phyloP scores from a whole-genome alignment of 176 grass and related monocot genomes.

The Zoysia japonica region DNA sequence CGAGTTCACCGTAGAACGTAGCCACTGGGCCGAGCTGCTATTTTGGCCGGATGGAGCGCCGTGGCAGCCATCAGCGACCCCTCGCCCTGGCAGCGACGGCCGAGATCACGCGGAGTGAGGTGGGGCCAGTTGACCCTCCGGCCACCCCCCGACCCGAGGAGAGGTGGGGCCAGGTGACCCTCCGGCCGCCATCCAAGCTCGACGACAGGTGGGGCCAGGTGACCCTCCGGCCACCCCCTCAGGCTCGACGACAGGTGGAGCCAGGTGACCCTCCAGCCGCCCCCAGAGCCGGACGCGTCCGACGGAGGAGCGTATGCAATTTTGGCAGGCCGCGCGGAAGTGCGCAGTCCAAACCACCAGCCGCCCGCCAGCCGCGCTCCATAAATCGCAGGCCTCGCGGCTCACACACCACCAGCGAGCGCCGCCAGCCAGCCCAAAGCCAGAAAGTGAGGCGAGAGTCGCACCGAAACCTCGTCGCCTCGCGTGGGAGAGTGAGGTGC shows the following conservation, averaged over 20 bases:
- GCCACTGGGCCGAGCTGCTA: background rate
- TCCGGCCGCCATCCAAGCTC: too few relatives aligned
- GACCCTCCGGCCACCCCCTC: too few relatives aligned
- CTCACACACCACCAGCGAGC: background rate
- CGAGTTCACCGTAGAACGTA: background rate
- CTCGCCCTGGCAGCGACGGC: slow-evolving; percentile 1
- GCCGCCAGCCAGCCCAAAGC: background rate
- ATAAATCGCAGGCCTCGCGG: slow-evolving; percentile 34
- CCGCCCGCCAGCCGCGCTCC: background rate
- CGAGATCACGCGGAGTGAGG: background rate
- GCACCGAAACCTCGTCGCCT: slow-evolving; percentile 35
- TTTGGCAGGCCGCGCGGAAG: slow-evolving; percentile 25
- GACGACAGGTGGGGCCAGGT: too few relatives aligned
- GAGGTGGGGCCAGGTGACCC: background rate
- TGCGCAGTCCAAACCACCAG: slow-evolving; percentile 19
- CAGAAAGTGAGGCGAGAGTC: background rate
- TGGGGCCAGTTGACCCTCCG: slow-evolving; percentile 10
- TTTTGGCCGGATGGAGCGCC: background rate
- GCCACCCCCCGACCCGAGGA: slow-evolving; percentile 21
- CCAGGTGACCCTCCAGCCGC: too few relatives aligned
- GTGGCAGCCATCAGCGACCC: slow-evolving; percentile 2
- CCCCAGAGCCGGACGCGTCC: too few relatives aligned
- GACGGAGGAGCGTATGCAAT: too few relatives aligned
- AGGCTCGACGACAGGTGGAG: too few relatives aligned
- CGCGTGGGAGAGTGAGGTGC: background rate